Percentiles rank a stretch among this genome's conserved stretches.
These are phyloP conservation scores for Sphaceloma murrayae DNA, from an alignment of 2,329 filamentous ascomycete species.

Conservation along the genomic window DNA sequence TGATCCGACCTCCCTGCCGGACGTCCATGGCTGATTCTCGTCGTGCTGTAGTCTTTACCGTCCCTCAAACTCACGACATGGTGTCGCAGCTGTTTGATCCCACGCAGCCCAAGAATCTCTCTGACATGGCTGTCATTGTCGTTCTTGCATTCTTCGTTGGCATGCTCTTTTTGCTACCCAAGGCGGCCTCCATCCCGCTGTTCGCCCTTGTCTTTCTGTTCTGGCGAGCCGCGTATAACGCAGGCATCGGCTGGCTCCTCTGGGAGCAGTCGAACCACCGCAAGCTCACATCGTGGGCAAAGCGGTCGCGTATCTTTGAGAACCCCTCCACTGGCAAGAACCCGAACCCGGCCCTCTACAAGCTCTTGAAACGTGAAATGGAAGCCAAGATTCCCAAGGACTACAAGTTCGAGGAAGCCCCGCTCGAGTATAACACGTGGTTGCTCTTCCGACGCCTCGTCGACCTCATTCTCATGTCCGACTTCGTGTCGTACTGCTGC, in stretches of 20 bases:
- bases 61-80: conserved; percentile 97
- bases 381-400: conserved; percentile 91
- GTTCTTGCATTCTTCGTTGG: conserved; percentile 69
- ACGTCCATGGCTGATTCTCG: conserved; percentile 9
- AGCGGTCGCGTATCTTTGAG: conserved; percentile 77
- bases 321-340: conserved; percentile 71
- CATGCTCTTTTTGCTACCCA: conserved; percentile 63
- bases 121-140: conserved; percentile 68
- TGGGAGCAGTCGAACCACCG: conserved; percentile 84
- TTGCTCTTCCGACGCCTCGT: conserved; percentile 90
- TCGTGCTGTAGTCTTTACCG: conserved; percentile 66
- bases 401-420: conserved; percentile 86
- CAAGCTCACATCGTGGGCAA: conserved; percentile 77
- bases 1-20: neutral
- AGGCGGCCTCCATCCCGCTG: conserved; percentile 58
- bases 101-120: conserved; percentile 87
- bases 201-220: conserved; percentile 81
- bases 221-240: conserved; percentile 88
- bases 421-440: conserved; percentile 98
- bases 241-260: conserved; percentile 83
- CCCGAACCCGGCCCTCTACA: conserved; percentile 71
- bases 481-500: conserved; percentile 92
- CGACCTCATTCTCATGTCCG: conserved; percentile 96
- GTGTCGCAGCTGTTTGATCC: conserved; percentile 94
- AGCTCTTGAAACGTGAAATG: conserved; percentile 75